A percentile compares a stretch with the other conserved stretches of the same genome.
These are phyloP conservation scores for Gamarada debralockiae DNA, from an alignment of 495 filamentous ascomycete species.

Conservation along the genomic window DNA sequence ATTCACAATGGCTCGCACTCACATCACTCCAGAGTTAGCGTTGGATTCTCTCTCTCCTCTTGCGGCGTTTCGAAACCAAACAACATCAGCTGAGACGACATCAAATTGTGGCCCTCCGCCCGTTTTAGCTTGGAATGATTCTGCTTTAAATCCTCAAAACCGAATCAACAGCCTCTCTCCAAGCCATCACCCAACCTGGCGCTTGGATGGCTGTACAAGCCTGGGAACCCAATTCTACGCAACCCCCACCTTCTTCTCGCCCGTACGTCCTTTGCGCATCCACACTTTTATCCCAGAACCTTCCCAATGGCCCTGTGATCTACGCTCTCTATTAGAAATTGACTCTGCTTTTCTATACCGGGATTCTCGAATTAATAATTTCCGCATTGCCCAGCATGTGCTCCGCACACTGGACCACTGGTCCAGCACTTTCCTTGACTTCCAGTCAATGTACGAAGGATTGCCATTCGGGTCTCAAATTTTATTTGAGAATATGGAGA, in stretches of 20 bases:
- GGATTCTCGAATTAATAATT: neutral
- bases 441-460: neutral
- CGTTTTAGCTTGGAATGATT: too few species aligned
- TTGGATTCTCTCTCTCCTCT: too few species aligned
- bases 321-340: neutral
- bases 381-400: conserved; percentile 10
- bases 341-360: neutral
- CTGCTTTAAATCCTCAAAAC: conserved; percentile 18
- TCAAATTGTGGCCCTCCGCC: too few species aligned
- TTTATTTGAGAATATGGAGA: conserved; percentile 4
- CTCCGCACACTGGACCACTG: conserved; percentile 9
- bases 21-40: too few species aligned
- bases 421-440: neutral
- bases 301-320: neutral
- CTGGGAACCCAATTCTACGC: conserved; percentile 33
- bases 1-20: too few species aligned
- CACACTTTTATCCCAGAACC: conserved; percentile 14
- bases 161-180: conserved; percentile 10
- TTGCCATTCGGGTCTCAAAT: conserved; percentile 16
- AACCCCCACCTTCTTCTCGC: conserved; percentile 4
- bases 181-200: conserved; percentile 7
- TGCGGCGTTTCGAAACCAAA: too few species aligned
- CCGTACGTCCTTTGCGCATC: conserved; percentile 8
- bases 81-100: too few species aligned
- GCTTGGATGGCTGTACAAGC: conserved; percentile 12